These are phyloP conservation scores for Phyllostachys edulis DNA, from an alignment of 176 grass and related monocot species.

Conservation along the genomic window DNA sequence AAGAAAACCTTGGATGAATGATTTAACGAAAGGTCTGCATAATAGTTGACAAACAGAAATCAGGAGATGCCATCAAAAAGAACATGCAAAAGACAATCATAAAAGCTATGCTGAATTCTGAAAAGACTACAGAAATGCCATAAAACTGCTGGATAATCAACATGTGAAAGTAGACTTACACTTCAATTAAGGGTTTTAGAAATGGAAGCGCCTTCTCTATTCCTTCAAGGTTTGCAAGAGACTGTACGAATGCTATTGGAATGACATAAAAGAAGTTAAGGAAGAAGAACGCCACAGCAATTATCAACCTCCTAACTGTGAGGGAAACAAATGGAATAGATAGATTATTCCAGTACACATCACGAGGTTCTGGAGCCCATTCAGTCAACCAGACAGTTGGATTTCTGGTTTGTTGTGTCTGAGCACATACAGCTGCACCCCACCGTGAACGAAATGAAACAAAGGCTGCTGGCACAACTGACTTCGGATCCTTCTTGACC, in stretches of 20 bases:
- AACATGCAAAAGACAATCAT: constrained; percentile 12
- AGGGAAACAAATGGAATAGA: constrained; percentile 90
- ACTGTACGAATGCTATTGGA: constrained; percentile 78
- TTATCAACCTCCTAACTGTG: constrained; percentile 67
- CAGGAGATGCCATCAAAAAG: constrained; percentile 20
- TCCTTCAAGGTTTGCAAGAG: constrained; percentile 84
- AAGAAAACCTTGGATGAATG: constrained; percentile 96
- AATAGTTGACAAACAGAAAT: constrained; percentile 34
- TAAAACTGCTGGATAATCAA: background rate
- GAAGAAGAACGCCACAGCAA: constrained; percentile 89
- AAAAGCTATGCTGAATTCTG: background rate
- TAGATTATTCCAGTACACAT: constrained; percentile 91
- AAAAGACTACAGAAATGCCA: constrained; percentile 16
- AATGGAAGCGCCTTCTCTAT: constrained; percentile 82
- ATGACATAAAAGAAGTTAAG: constrained; percentile 88
- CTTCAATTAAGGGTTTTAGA: constrained; percentile 73
- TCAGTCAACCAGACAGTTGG: constrained; percentile 90
- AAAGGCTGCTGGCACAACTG: constrained; percentile 79
- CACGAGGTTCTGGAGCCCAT: constrained; percentile 97
- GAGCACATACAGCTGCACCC: constrained; percentile 96
- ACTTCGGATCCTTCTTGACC: constrained; percentile 74
- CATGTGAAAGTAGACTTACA: constrained; percentile 48
- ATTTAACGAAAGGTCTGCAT: constrained; percentile 64
- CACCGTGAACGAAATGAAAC: constrained; percentile 87
- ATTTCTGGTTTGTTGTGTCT: constrained; percentile 94